Evolutionary conservation across 2,329 filamentous ascomycete species (phyloP), one percentile per base, ranked within the genome.

Genomic region (Fusarium bactridioides): DNA sequence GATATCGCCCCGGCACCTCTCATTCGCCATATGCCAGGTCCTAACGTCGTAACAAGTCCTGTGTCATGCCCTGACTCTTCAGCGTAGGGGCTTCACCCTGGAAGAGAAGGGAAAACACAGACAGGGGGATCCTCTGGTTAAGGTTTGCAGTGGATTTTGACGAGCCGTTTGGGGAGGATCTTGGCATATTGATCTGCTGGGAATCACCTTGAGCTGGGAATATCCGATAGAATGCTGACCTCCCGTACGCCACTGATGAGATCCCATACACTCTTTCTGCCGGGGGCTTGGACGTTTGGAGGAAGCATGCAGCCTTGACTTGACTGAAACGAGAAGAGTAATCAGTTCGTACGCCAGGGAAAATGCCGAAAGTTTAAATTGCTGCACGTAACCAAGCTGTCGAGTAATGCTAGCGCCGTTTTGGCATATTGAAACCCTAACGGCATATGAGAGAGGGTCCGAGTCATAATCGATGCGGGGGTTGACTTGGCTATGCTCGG

Each of bases 331-430:
- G 33, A 38, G 33, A 54, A 10, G 33, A 13, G 33, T 54, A 29
- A 40, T 54, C 50, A 27, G 15, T 54, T 54, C 33, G 19, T 40
- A 27, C 10, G 23, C 23, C 50, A 54, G 23, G 19, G 33, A 54
- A 40, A 29, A 38, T 54, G 33, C 50, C 50, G 33, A 54, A 54
- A 54, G 23, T 29, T 54, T 27, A 54, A 54, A 54, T 38, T 54
- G 19, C 13, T 53, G 23, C 15, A 23, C 25, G 35, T 40, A 55
- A 55, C 18, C 37, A 38, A 44, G 41, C 4, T 25, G 21, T 25
- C 33, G 61, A 64, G 61, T 59, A 51, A 64, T 59, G 61, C 54
- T 64, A 51, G 61, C 44, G 43, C 21, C n/a, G 54, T 41, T 59
- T 38, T 45, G n/a, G 41, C 12, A 35, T 9, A 33, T 41, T 29